Evolutionary conservation across 2,329 filamentous ascomycete species (phyloP), one percentile per base, ranked within the genome.

Genomic region (Thermothelomyces thermophilus): DNA sequence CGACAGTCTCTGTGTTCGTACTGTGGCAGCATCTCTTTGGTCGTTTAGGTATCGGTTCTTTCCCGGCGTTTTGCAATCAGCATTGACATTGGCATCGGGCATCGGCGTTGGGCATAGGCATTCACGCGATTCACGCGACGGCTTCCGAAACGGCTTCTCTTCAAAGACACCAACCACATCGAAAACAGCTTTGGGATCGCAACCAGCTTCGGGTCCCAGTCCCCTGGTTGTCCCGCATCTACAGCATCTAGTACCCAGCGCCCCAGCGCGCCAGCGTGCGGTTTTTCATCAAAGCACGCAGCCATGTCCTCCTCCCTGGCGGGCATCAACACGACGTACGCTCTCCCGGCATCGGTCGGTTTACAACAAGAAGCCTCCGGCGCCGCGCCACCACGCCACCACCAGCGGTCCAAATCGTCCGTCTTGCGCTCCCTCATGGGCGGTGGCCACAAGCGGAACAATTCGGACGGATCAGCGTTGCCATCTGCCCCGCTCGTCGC

Each of bases 401-500:
- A 73, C 54, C 69, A 72, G 45, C 64, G 72, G 37, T 68, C 72
- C 51, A 77, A 72, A 60, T 74, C 74, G 2, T 75, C 70, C 16
- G 72, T 76, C 34, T 61, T 79, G 43, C 72, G 69, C 52, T 72
- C 72, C 8, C 70, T 79, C 56, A 73, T 77, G 41, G 52, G 52
- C 46, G 56, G 53, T 47, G 68, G 74, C 52, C 70, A 74, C 50
- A 71, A 71, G 36, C 59, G 60, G 49, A 74, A 73, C 63, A 68
- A 70, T 46, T 72, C 73, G 7, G 69, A 70, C 56, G 73, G 68
- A 19, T 58, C 64, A n/a, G 59, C 56, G 10, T 59, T 70, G 24
- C 61, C 64, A 17, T 48, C 50, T 3, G 41, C 68, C 19, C 54
- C 63, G 46, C 53, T 60, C 53, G 57, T 51, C 57, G 54, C 52